Base-by-base conservation (phyloP, 768 basidiomycete genomes). In the Trametes meyenii region DNA sequence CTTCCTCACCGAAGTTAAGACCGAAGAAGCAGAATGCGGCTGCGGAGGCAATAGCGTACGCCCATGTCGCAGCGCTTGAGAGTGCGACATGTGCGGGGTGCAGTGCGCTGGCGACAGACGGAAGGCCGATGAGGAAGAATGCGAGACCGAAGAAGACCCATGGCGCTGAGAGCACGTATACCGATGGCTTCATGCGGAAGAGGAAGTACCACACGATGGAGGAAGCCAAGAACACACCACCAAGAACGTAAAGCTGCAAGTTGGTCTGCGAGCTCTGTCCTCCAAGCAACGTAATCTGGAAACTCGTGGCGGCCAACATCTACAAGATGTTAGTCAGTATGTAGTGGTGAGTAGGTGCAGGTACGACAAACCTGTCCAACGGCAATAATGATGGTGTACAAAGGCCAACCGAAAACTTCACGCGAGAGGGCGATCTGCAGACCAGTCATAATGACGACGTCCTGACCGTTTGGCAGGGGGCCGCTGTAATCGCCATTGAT, bases 1-100 rank as follows among this genome's bases (percentile, higher is more conserved):
- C 95, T 81, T 96, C 95, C 78, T 97, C 95, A 73, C 95, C 95
- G 72, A 97, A 97, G 75, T 97, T 97, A 63, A 96, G 82, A 70
- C 94, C 95, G 69, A 97, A 97, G 83, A 94, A 96, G 50, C 86
- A 77, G 81, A 96, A 97, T 12, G 92, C 89, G 33, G 92, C 95
- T 13, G 94, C 89, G n/a, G 95, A 96, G 19, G 90, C 94, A 51
- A 93, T 74, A 33, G 94, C 95, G 76, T 97, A 97, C 46, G 79
- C 85, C 94, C 94, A 96, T 1, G 92, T 94, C 12, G 95, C 94
- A 23, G 84, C 76, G 70, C 86, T 88, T 24, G 91, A 80, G 24
- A 97, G 76, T 46, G 81, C 80, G n/a, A 80, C 78, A 65, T 92
- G 90, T 5, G 86, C 81, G 1, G 78, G 77, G 26, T 80, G 77